Conservation (phyloP, 352 stramenopile genomes). For the Phytophthora pini region DNA sequence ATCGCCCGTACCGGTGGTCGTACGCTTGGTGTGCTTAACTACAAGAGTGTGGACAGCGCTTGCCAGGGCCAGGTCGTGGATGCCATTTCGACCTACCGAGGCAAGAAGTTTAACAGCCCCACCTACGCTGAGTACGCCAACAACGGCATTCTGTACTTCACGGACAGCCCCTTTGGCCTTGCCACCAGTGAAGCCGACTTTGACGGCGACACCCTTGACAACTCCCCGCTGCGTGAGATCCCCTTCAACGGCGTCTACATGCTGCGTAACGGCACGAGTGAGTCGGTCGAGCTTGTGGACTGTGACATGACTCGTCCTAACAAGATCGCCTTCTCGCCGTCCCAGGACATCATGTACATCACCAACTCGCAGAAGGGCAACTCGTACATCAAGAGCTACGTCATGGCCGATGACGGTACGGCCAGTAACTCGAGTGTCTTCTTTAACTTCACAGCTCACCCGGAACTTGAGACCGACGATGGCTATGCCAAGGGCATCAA, state of each 20-base stretch:
- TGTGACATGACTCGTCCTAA: conserved; percentile 83
- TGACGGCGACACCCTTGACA: conserved; percentile 70
- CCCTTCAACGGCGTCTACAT: conserved; percentile 85
- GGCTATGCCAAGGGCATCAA: conserved; percentile 80
- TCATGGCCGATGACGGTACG: conserved; percentile 60
- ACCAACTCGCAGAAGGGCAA: conserved; percentile 81
- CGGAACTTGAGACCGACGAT: conserved; percentile 61
- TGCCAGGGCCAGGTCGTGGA: conserved; percentile 83
- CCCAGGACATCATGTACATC: conserved; percentile 80
- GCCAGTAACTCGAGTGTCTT: conserved; percentile 61
- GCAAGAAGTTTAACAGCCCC: conserved; percentile 83
- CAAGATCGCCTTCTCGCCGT: conserved; percentile 82
- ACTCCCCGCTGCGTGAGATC: conserved; percentile 72
- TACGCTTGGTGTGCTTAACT: conserved; percentile 76
- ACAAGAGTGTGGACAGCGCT: conserved; percentile 48
- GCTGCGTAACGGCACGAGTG: conserved; percentile 54
- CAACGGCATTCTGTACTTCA: conserved; percentile 81
- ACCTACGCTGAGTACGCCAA: conserved; percentile 70
- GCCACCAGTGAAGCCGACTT: conserved; percentile 64
- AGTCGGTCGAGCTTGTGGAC: conserved; percentile 67
- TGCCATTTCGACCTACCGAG: conserved; percentile 73
- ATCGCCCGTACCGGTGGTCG: conserved; percentile 80
- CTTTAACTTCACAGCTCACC: conserved; percentile 81
- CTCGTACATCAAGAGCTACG: conserved; percentile 82
- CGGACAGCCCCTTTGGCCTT: conserved; percentile 79